Percentiles rank a stretch among this genome's conserved stretches.
Conservation (phyloP, 257 asterid species). For the Nicotiana undulata region DNA sequence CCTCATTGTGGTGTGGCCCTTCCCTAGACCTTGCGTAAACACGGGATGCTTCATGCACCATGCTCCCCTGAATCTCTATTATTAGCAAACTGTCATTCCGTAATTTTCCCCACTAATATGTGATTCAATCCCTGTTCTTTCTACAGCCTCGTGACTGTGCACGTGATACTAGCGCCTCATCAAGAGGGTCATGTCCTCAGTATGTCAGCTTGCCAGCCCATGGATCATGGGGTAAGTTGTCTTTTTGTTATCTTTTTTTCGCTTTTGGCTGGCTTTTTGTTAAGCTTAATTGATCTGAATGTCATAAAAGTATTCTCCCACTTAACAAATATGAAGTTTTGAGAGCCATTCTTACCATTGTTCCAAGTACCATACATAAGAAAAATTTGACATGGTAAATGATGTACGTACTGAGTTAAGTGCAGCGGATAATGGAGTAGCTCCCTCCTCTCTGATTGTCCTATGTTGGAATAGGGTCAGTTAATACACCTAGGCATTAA, state of each 20-base stretch:
- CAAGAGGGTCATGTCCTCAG: conserved; percentile 49
- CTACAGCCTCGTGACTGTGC: conserved; percentile 14
- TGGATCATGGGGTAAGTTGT: conserved; percentile 38
- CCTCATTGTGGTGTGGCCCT: no score
- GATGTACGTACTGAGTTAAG: not conserved
- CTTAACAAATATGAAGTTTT: not conserved
- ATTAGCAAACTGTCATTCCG: not conserved
- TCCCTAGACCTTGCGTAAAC: no score
- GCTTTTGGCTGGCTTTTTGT: not conserved
- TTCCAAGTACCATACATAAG: not conserved
- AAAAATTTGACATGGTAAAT: not conserved
- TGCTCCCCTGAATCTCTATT: not conserved
- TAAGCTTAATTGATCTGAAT: not conserved
- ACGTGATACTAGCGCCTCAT: not conserved
- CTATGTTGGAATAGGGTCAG: not conserved
- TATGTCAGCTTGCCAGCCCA: conserved; percentile 67
- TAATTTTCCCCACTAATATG: not conserved
- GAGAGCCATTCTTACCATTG: not conserved
- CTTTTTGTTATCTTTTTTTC: not conserved
- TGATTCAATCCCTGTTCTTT: not conserved
- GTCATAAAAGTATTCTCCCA: not conserved
- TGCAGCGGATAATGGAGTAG: not conserved
- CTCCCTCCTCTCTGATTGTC: not conserved
- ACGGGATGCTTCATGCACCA: no score
- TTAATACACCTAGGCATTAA: not conserved